A percentile compares a stretch with the other conserved stretches of the same genome.
Conservation (phyloP, 2,329 filamentous ascomycete genomes). For the Cladosporium sp. region DNA sequence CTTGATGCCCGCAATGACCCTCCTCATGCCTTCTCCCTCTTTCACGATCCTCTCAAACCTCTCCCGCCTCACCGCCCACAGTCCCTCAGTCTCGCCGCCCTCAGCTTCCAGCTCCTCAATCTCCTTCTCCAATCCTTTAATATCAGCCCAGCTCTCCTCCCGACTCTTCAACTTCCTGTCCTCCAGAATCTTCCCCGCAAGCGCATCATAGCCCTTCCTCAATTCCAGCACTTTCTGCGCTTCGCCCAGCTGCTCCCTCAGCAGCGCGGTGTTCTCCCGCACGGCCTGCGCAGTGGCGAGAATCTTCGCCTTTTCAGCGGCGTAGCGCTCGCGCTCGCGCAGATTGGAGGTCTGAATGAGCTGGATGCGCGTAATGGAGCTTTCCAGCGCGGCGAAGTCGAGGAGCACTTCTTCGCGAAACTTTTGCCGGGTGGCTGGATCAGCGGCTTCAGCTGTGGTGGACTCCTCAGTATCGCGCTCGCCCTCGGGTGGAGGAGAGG, state of each 20-base stretch:
- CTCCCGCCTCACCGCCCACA: constrained; percentile 78
- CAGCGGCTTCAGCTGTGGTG: constrained; percentile 35
- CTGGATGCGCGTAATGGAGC: constrained; percentile 80
- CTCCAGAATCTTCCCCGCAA: constrained; percentile 80
- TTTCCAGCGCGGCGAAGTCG: constrained; percentile 85
- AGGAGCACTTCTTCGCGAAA: constrained; percentile 80
- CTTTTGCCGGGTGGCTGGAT: constrained; percentile 36
- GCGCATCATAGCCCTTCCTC: constrained; percentile 80
- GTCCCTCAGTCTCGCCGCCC: constrained; percentile 72
- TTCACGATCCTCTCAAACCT: constrained; percentile 87
- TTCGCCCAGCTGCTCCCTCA: constrained; percentile 71
- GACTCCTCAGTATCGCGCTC: constrained; percentile 40
- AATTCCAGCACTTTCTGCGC: constrained; percentile 71
- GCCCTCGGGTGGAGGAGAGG: constrained; percentile 61
- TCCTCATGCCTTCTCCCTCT: constrained; percentile 79
- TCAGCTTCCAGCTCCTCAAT: constrained; percentile 83
- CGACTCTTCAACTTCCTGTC: constrained; percentile 75
- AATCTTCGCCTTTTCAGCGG: constrained; percentile 74
- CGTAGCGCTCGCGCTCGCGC: constrained; percentile 78
- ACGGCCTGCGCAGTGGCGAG: constrained; percentile 73
- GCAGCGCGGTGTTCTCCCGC: constrained; percentile 65
- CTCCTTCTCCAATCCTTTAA: constrained; percentile 81
- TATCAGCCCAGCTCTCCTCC: constrained; percentile 74
- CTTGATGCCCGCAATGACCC: constrained; percentile 89
- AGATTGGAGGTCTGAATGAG: constrained; percentile 80